A percentile compares a stretch with the other conserved stretches of the same genome.
Evolutionary conservation across 2,329 filamentous ascomycete genomes (phyloP).

Genomic region (Tolypocladium ophioglossoides): DNA sequence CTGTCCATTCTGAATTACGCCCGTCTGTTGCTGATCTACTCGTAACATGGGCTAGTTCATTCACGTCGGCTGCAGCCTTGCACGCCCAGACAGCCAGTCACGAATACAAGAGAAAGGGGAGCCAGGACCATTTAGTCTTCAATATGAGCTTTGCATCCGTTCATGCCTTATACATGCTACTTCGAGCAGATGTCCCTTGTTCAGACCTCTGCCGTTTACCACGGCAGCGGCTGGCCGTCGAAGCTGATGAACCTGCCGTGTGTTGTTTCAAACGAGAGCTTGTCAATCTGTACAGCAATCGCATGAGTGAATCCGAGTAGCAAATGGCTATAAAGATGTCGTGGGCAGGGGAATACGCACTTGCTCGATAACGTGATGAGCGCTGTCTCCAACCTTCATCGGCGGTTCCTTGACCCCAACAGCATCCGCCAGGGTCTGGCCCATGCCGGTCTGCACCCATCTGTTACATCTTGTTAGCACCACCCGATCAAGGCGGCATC

Average conservation of each 20-base stretch:
- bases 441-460: constrained; percentile 8
- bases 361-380: constrained; percentile 3
- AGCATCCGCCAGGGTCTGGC: constrained; percentile 2
- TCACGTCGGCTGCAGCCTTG: no score
- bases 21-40: no score
- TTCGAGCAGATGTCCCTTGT: neutral
- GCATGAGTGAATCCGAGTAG: no score
- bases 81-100: no score
- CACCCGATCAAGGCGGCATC: neutral
- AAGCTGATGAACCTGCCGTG: constrained; percentile 7
- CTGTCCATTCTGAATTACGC: no score
- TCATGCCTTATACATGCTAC: no score
- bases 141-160: no score
- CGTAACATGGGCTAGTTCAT: no score
- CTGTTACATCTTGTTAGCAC: constrained; percentile 1
- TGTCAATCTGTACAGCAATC: constrained; percentile 2
- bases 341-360: constrained; percentile 1
- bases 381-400: constrained; percentile 3
- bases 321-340: no score
- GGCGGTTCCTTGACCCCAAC: constrained; percentile 6
- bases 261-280: constrained; percentile 5
- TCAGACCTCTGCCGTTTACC: neutral
- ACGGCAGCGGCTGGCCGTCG: constrained; percentile 5
- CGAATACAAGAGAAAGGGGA: no score
- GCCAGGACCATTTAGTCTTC: no score